Evolutionary conservation across 1,139 yeast species (phyloP).

Genomic region (Saccharomyces hybrid): DNA sequence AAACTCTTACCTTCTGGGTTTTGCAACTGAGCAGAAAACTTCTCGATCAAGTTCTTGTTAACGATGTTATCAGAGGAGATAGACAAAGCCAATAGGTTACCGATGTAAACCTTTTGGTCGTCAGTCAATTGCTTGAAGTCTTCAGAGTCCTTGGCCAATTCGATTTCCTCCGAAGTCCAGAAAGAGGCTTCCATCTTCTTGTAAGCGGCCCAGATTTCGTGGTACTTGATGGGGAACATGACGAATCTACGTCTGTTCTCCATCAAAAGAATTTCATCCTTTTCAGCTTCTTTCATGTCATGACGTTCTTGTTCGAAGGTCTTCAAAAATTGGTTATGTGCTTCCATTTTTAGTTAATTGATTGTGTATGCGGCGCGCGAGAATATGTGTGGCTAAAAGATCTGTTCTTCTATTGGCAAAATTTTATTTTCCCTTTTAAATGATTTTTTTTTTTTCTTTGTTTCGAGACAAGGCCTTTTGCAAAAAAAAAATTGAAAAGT

Average conservation of each 20-base stretch:
- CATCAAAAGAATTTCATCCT: slow-evolving; percentile 77
- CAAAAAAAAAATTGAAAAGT: neutral
- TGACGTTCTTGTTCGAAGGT: slow-evolving; percentile 44
- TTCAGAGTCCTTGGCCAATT: slow-evolving; percentile 77
- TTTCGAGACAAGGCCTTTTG: slow-evolving; percentile 1
- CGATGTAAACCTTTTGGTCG: slow-evolving; percentile 83
- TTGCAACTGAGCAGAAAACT: slow-evolving; percentile 95
- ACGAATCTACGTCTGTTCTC: slow-evolving; percentile 91
- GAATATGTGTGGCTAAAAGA: neutral
- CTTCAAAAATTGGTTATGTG: slow-evolving; percentile 1
- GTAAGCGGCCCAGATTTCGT: slow-evolving; percentile 98
- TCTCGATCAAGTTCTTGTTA: slow-evolving; percentile 92
- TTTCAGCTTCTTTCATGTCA: slow-evolving; percentile 63
- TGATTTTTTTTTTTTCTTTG: neutral
- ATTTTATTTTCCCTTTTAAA: neutral
- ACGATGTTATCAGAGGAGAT: slow-evolving; percentile 98
- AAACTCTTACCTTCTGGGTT: slow-evolving; percentile 97
- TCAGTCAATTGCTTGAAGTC: slow-evolving; percentile 88
- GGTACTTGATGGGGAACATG: slow-evolving; percentile 92
- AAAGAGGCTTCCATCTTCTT: slow-evolving; percentile 98
- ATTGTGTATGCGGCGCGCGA: neutral
- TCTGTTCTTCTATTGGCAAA: neutral
- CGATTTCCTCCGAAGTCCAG: slow-evolving; percentile 99
- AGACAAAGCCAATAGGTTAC: slow-evolving; percentile 92
- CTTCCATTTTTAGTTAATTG: neutral